A percentile compares a stretch with the other conserved stretches of the same genome.
Evolutionary conservation across 331 rosid genomes (phyloP).

Genomic region (Rosa hybrid): DNA sequence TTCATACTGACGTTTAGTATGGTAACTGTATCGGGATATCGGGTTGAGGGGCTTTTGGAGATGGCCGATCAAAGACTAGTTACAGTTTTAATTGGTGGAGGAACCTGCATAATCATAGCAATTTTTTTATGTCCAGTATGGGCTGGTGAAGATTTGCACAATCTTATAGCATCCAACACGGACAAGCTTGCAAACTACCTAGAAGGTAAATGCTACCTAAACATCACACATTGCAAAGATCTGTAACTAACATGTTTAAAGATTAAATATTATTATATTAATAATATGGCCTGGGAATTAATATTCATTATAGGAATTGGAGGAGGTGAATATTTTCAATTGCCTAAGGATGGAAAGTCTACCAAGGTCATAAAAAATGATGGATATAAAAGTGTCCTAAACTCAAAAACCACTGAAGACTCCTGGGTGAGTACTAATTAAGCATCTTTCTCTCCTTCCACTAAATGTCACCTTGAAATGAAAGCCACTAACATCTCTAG

Average conservation of each 20-base stretch:
- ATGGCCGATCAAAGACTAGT: conserved; percentile 68
- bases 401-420: conserved; percentile 71
- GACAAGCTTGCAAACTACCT: conserved; percentile 68
- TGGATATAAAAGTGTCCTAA: conserved; percentile 72
- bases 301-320: conserved; percentile 52
- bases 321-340: conserved; percentile 56
- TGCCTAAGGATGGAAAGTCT: conserved; percentile 33
- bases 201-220: conserved; percentile 45
- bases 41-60: conserved; percentile 42
- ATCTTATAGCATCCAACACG: conserved; percentile 60
- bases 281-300: neutral
- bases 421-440: conserved; percentile 48
- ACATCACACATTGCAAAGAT: neutral
- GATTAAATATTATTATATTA: neutral
- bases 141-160: conserved; percentile 93
- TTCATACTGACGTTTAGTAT: conserved; percentile 85
- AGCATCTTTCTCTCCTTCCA: conserved; percentile 1
- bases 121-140: conserved; percentile 72
- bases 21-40: conserved; percentile 71
- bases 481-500: conserved; percentile 1
- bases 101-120: conserved; percentile 65
- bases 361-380: conserved; percentile 19
- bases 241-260: neutral
- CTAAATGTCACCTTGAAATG: neutral
- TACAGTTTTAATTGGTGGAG: conserved; percentile 68